Evolutionary conservation across 2,329 filamentous ascomycete species (phyloP).

Genomic region (Arthrobotrys conoides): DNA sequence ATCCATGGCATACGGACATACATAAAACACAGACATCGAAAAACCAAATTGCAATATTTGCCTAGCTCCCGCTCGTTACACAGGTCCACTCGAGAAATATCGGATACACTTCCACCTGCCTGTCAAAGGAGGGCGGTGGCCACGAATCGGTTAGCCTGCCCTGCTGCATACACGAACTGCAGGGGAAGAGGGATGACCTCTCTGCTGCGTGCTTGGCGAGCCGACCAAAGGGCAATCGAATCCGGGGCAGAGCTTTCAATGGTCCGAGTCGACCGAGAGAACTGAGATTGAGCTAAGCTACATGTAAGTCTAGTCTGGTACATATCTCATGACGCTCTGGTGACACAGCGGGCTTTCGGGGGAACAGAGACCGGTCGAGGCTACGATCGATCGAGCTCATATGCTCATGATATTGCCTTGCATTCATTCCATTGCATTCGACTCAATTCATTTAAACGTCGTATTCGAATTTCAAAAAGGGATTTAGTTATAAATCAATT

Average conservation of each 20-base stretch:
- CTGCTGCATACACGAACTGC: slow-evolving; percentile 52
- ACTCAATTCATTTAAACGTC: slow-evolving; percentile 1
- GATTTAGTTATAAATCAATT: not conserved
- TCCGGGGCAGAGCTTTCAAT: slow-evolving; percentile 53
- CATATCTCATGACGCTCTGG: slow-evolving; percentile 12
- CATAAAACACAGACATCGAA: not conserved
- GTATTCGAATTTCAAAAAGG: slow-evolving; percentile 1
- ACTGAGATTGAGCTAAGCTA: too few relatives aligned
- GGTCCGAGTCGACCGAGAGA: slow-evolving; percentile 43
- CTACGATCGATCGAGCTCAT: slow-evolving; percentile 1
- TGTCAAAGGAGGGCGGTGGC: slow-evolving; percentile 33
- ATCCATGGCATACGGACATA: slow-evolving; percentile 1
- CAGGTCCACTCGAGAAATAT: slow-evolving; percentile 22
- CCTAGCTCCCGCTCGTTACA: slow-evolving; percentile 37
- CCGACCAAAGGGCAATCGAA: slow-evolving; percentile 38
- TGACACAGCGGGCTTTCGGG: slow-evolving; percentile 41
- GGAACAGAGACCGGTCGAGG: slow-evolving; percentile 27
- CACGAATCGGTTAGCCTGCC: slow-evolving; percentile 50
- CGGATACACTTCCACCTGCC: slow-evolving; percentile 27
- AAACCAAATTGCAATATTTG: not conserved
- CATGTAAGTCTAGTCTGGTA: not conserved
- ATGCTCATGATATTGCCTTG: too few relatives aligned
- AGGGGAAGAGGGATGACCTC: slow-evolving; percentile 48
- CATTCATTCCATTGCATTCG: not conserved
- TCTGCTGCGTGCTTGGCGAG: slow-evolving; percentile 24